Conservation (phyloP, 192 early-diverging fungal genomes). For the Radiomyces spectabilis region DNA sequence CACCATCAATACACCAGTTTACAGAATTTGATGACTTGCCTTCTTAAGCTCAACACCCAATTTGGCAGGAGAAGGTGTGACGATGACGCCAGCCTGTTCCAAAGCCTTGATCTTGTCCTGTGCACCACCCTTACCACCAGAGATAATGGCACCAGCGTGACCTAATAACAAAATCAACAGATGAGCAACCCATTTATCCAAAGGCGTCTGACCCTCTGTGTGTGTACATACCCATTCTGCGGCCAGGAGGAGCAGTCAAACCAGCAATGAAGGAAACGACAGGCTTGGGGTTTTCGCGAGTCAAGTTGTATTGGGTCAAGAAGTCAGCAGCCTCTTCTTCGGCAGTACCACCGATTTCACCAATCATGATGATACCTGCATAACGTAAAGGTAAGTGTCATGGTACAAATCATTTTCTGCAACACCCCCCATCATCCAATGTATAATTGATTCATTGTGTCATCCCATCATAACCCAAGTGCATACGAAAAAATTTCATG, state of each 20-base stretch:
- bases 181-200: neutral
- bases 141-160: conserved; percentile 98
- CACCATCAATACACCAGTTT: too few species aligned
- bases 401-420: too few species aligned
- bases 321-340: conserved; percentile 99
- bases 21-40: conserved; percentile 32
- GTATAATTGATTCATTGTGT: too few species aligned
- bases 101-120: conserved; percentile 97
- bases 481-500: neutral
- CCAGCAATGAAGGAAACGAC: conserved; percentile 99
- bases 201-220: too few species aligned
- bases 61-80: conserved; percentile 92
- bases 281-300: conserved; percentile 86
- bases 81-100: conserved; percentile 85
- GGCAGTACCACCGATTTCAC: conserved; percentile 97
- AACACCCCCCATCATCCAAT: too few species aligned
- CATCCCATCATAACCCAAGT: conserved; percentile 1
- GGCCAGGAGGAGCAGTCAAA: conserved; percentile 95
- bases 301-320: conserved; percentile 89
- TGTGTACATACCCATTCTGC: conserved; percentile 79
- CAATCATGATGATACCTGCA: conserved; percentile 92
- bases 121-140: conserved; percentile 98
- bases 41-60: conserved; percentile 84
- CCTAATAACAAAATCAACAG: conserved; percentile 3
- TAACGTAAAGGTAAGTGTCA: neutral